Evolutionary conservation across 73 alveolate genomes (phyloP).

Genomic region (Paramecium pentaurelia): DNA sequence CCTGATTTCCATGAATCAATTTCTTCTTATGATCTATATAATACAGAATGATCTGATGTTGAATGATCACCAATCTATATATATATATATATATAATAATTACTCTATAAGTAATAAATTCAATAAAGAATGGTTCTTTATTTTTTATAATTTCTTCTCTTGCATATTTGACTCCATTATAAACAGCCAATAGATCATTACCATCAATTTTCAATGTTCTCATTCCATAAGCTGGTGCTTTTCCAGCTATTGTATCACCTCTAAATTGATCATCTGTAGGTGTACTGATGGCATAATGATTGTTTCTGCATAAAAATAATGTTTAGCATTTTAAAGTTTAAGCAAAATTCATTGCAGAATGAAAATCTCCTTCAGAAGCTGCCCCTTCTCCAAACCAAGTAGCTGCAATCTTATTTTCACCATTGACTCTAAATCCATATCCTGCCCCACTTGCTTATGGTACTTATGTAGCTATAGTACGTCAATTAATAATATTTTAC

Average conservation of each 20-base stretch:
- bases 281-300: conserved; percentile 61
- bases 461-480: conserved; percentile 63
- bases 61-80: conserved; percentile 88
- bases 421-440: conserved; percentile 84
- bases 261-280: conserved; percentile 84
- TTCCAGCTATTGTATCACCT: conserved; percentile 93
- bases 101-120: conserved; percentile 90
- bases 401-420: conserved; percentile 85
- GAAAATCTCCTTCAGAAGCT: conserved; percentile 96
- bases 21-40: conserved; percentile 78
- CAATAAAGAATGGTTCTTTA: conserved; percentile 86
- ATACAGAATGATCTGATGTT: conserved; percentile 85
- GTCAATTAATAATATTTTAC: conserved; percentile 59
- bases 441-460: conserved; percentile 98
- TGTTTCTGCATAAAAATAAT: conserved; percentile 87
- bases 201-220: conserved; percentile 93
- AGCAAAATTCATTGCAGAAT: conserved; percentile 95
- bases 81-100: background rate
- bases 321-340: conserved; percentile 87
- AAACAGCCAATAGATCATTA: conserved; percentile 91
- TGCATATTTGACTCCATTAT: conserved; percentile 81
- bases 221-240: conserved; percentile 91
- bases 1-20: conserved; percentile 63
- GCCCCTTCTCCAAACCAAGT: conserved; percentile 97
- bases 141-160: conserved; percentile 76